Base-by-base conservation (phyloP, 192 early-diverging fungal species). In the Piromyces finnis region DNA sequence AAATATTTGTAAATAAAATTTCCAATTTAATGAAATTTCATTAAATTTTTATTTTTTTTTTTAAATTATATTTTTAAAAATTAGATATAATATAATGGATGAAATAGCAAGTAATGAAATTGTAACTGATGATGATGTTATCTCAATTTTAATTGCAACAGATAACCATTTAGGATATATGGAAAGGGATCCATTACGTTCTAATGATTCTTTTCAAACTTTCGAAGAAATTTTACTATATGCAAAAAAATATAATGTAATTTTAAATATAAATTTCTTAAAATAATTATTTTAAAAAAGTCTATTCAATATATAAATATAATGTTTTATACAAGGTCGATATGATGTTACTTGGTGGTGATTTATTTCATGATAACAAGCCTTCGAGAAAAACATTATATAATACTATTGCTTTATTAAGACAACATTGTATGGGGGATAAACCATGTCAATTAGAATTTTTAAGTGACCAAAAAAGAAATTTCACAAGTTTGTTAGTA, bases 331-430 rank as follows among this genome's bases (percentile, higher is more conserved):
- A 6, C 9, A 32, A 37, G 79, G 97, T 94, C 11, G 97, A 98
- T 86, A 93, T 97, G 87, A 87, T 98, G 12, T 86, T 98, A 28
- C 87, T 98, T 9, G 95, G 95, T 29, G 97, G 97, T 28, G 97
- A 98, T 85, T 89, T 98, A 28, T 98, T 97, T 85, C 96, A 98
- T 85, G 95, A 97, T 80, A 97, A 96, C 87, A 91, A 91, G 81
- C 97, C 97, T 12, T 94, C 95, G 35, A 88, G 94, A 17, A 90
- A 92, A 77, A 88, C 89, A 30, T 82, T 95, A 79, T 88, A 94
- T 84, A 86, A 84, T 29, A 91, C 94, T 1, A 89, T 95, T 81
- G 83, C 86, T 12, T 81, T 97, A 26, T 82, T 98, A 36, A 85
- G 94, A 9, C 77, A 85, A 30, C 88, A 91, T 82, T 92, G 91